Evolutionary conservation across 1,284 basidiomycete species (phyloP).

Genomic region (Marasmius oreades): DNA sequence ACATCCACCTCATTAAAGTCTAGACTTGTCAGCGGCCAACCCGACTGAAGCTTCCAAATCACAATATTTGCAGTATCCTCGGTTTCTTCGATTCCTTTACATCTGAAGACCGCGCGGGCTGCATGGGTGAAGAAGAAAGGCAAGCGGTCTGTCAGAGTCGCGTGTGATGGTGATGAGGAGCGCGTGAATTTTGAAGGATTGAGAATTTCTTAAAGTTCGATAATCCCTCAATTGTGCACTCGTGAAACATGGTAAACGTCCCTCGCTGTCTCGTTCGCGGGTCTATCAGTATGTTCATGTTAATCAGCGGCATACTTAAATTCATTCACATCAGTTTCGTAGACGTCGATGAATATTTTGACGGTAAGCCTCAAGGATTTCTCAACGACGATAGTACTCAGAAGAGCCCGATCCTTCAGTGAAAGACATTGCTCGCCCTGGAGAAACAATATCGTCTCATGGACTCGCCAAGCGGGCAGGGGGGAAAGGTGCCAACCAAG

Average conservation of each 20-base stretch:
- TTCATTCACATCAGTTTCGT: neutral
- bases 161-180: no score
- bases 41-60: no score
- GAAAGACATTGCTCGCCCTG: constrained; percentile 45
- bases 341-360: constrained; percentile 60
- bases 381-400: neutral
- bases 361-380: constrained; percentile 31
- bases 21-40: no score
- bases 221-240: no score
- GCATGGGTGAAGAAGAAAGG: no score
- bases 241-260: constrained; percentile 6
- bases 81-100: no score
- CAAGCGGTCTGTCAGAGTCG: no score
- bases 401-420: constrained; percentile 29
- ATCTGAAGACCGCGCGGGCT: no score
- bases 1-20: no score
- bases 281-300: constrained; percentile 45
- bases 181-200: no score
- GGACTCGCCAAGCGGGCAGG: constrained; percentile 44
- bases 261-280: constrained; percentile 45
- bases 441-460: constrained; percentile 53
- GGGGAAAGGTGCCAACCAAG: constrained; percentile 61
- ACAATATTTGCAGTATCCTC: no score
- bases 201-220: no score
- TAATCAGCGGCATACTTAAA: neutral